Base-by-base conservation (phyloP, 768 basidiomycete genomes). In the Boletus sp. region DNA sequence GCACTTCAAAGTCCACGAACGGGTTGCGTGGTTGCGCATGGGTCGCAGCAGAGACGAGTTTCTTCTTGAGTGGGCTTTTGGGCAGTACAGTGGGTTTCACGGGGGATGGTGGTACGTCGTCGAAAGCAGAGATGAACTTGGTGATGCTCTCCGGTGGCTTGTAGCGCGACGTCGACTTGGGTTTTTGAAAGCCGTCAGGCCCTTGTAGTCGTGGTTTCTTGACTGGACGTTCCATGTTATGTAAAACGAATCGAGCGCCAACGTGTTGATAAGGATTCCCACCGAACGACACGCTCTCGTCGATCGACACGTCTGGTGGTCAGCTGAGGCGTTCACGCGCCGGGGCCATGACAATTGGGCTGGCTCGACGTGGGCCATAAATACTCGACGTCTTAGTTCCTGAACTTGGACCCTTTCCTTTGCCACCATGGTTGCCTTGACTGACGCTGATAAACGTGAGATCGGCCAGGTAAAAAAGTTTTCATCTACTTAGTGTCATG, bases 391-490 rank as follows among this genome's bases (percentile, higher is more conserved):
- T n/a, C 33, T 15, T 29, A 30, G 32, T 14, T 20, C 20, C 24
- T 5, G 7, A 28, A 29, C 54, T 35, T 53, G 7, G 17, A 59
- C 50, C 12, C 18, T 46, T 15, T 36, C 9, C 1, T 32, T 10
- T 29, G 35, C 18, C 14, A 24, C 30, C 51, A 73, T 71, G 69
- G 20, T 54, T 44, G 17, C 42, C 29, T 36, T 79, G 30, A 73
- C 73, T 2, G 75, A 80, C 3, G 64, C 69, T 18, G 65, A 75
- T 41, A 78, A 73, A 55, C 71, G 77, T 33, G 75, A 80, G 59
- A 77, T 81, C 20, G 80, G 80, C 29, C 79, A 80, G 71, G 79
- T 77, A 65, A 28, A 10, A 0, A 0, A 5, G 52, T 46, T 55
- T 51, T 5, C n/a, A 12, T 17, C 10, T n/a, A 28, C 24, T 15